Base-by-base conservation (phyloP, 2,329 filamentous ascomycete species). In the Ceratocystis cubensis region DNA sequence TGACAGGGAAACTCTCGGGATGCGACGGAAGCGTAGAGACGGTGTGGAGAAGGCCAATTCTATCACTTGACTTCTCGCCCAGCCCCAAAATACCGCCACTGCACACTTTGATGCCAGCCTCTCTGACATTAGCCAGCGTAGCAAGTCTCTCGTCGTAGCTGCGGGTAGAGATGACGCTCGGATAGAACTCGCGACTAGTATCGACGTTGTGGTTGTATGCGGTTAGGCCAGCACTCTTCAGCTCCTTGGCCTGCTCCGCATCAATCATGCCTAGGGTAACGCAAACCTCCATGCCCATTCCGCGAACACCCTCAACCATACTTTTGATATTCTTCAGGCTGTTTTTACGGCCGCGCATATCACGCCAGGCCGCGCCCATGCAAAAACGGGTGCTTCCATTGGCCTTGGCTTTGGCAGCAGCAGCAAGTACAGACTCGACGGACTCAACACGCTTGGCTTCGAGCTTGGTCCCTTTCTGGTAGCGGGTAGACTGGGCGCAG, bases 221-320 rank as follows among this genome's bases (percentile, higher is more conserved):
- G 17, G 91, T 96, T 71, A 96, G 77, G 0, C 91, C 91, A 0
- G 91, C 91, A 1, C 85, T 84, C 74, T 91, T 91, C 70, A 96
- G 82, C 77, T 94, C 88, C 72, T 83, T 83, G 33, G 91, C 91
- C 78, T 96, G 91, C 70, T 81, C 79, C 5, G 80, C 82, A 75
- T 96, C 89, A 71, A 96, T 91, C 91, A 96, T 96, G 71, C 91
- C 91, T 22, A 96, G 81, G 1, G 91, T 96, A n/a, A 96, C 91
- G 75, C 91, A 96, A 6, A 86, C 87, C 75, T 96, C 91, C 89
- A 96, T 93, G 61, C 87, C 89, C 81, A 96, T 81, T 0, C 77
- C 87, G 30, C 87, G 82, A 22, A 96, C 89, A 0, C 91, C 91
- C 66, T 84, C 81, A 3, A 96, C 85, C 91, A 96, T 96, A 64